A percentile compares a stretch with the other conserved stretches of the same genome.
These are phyloP conservation scores for Plasmopara halstedii DNA, from an alignment of 352 stramenopile genomes.

Conservation along the genomic window DNA sequence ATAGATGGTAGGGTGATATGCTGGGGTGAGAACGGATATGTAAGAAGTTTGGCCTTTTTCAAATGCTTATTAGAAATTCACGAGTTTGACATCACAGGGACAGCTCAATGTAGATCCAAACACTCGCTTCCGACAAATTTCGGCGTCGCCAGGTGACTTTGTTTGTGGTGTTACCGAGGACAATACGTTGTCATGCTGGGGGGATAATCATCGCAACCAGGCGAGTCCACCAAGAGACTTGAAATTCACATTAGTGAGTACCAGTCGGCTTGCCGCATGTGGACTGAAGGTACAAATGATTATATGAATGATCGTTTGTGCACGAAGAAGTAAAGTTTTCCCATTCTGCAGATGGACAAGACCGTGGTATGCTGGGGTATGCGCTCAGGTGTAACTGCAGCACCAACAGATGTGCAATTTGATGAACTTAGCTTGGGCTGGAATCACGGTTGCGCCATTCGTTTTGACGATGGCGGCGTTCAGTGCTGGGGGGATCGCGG, in stretches of 20 bases:
- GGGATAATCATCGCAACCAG: constrained; percentile 65
- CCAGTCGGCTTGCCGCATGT: constrained; percentile 53
- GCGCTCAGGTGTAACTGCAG: constrained; percentile 49
- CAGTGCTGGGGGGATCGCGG: constrained; percentile 58
- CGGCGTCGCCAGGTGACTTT: constrained; percentile 52
- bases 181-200: constrained; percentile 59
- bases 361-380: constrained; percentile 64
- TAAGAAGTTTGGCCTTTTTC: constrained; percentile 9
- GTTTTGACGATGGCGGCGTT: constrained; percentile 50
- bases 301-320: background rate
- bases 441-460: constrained; percentile 70
- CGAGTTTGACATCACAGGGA: constrained; percentile 22
- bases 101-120: constrained; percentile 35
- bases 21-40: constrained; percentile 63
- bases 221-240: constrained; percentile 29
- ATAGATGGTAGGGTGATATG: constrained; percentile 41
- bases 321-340: constrained; percentile 2
- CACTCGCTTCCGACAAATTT: constrained; percentile 54
- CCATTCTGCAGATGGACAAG: constrained; percentile 34
- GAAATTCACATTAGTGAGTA: constrained; percentile 62
- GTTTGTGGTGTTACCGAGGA: constrained; percentile 51
- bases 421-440: constrained; percentile 63
- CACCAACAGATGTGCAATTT: constrained; percentile 42
- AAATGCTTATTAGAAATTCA: background rate
- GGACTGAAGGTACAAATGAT: constrained; percentile 35